These are phyloP conservation scores for Globisporangium abappressorium DNA, from an alignment of 352 stramenopile species.

Conservation along the genomic window DNA sequence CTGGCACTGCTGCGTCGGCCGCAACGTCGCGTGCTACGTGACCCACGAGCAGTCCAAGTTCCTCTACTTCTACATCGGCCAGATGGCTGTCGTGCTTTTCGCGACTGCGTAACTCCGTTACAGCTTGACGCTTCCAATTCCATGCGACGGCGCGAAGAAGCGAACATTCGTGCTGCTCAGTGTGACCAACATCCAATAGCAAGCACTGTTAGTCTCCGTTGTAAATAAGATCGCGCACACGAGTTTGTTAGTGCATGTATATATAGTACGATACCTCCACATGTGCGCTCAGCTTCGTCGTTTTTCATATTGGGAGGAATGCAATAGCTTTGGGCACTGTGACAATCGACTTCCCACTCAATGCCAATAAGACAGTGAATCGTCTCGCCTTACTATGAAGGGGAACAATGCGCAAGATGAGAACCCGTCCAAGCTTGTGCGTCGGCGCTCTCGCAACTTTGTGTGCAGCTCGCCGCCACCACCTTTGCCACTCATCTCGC, in stretches of 20 bases:
- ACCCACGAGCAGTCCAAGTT: constrained; percentile 94
- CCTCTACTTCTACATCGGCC: constrained; percentile 96
- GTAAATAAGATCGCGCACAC: background rate
- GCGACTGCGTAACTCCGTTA: constrained; percentile 49
- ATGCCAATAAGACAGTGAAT: background rate
- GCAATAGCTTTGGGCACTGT: background rate
- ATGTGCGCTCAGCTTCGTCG: too few relatives aligned
- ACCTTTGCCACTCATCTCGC: constrained; percentile 59
- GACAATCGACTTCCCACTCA: too few relatives aligned
- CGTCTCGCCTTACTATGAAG: background rate
- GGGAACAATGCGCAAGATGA: background rate
- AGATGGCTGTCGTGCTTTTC: constrained; percentile 93
- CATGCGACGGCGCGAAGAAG: background rate
- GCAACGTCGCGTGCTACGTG: constrained; percentile 94
- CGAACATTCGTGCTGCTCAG: background rate
- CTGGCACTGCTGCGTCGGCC: constrained; percentile 94
- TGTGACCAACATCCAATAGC: background rate
- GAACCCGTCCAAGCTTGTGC: constrained; percentile 21
- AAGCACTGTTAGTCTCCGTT: background rate
- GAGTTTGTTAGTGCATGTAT: background rate
- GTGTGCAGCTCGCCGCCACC: constrained; percentile 40
- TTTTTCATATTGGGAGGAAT: background rate
- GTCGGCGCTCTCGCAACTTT: constrained; percentile 41
- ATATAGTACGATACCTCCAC: background rate
- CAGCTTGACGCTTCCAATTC: background rate